phyloP scores from a whole-genome alignment of 2,329 filamentous ascomycete genomes.

The Ophiostoma montium region DNA sequence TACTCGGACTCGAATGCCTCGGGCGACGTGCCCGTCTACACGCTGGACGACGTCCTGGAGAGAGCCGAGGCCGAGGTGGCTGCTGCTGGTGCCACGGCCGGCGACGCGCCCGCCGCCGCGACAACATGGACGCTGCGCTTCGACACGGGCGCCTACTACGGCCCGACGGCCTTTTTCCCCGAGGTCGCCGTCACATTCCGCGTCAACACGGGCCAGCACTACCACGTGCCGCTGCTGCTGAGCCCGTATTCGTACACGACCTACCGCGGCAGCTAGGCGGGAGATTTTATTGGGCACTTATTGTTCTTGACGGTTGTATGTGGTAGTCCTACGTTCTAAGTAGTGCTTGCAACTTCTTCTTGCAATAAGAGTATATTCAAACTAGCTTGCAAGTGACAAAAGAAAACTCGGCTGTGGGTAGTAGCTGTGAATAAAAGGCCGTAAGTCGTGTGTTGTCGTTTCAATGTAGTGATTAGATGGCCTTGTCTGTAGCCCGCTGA shows the following conservation, averaged over 20 bases:
- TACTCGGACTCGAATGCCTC: constrained; percentile 35
- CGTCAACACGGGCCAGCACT: constrained; percentile 47
- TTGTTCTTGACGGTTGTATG: neutral
- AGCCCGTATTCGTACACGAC: constrained; percentile 72
- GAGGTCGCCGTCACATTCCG: constrained; percentile 40
- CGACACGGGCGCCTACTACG: constrained; percentile 60
- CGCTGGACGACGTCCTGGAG: constrained; percentile 40
- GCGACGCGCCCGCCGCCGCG: constrained; percentile 10
- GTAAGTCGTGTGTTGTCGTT: neutral
- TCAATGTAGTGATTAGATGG: neutral
- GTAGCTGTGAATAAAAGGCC: neutral
- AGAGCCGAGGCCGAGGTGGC: constrained; percentile 18
- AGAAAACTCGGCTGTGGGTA: no score
- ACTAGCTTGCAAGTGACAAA: no score
- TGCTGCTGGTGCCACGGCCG: constrained; percentile 16
- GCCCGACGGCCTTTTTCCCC: constrained; percentile 45
- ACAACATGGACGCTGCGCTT: constrained; percentile 58
- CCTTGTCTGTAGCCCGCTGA: neutral
- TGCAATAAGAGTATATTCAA: neutral
- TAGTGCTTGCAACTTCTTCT: neutral
- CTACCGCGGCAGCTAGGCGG: constrained; percentile 55
- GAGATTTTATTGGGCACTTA: neutral
- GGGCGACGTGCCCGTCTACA: constrained; percentile 44
- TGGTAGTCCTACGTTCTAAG: neutral
- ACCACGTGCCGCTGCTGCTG: constrained; percentile 66